Conservation (phyloP, 192 early-diverging fungal species). For the Coemansia sp. region DNA sequence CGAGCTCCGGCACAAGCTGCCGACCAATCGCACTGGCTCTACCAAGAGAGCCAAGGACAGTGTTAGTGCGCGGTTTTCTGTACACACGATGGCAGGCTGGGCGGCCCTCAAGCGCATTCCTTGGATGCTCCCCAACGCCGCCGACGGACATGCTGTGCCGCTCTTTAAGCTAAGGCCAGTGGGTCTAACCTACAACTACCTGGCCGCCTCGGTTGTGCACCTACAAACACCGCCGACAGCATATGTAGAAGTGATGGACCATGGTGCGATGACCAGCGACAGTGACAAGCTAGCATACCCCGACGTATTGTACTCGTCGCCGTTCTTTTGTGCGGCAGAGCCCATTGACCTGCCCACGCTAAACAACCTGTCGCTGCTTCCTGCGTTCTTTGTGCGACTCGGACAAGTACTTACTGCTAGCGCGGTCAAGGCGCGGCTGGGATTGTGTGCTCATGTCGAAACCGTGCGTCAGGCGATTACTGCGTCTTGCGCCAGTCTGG, state of each 20-base stretch:
- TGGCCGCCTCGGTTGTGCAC: constrained; percentile 2
- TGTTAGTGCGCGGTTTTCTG: neutral
- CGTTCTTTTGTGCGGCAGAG: constrained; percentile 47
- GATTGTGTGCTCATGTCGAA: constrained; percentile 46
- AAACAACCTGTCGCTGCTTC: constrained; percentile 57
- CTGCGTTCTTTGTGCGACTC: constrained; percentile 64
- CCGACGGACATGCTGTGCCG: constrained; percentile 27
- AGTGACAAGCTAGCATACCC: constrained; percentile 16
- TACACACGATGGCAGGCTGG: constrained; percentile 30
- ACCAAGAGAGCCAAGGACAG: neutral
- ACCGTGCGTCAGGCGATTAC: constrained; percentile 72
- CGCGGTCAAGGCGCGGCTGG: constrained; percentile 50
- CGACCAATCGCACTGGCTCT: neutral
- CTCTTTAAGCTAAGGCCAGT: constrained; percentile 29
- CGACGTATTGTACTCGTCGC: constrained; percentile 41
- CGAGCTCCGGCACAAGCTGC: neutral
- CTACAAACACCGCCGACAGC: neutral
- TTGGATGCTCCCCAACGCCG: constrained; percentile 15
- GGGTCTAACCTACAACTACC: constrained; percentile 27
- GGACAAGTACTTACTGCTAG: constrained; percentile 60
- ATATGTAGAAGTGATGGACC: neutral
- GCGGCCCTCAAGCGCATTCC: constrained; percentile 20
- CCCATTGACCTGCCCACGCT: constrained; percentile 19
- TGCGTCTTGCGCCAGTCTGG: constrained; percentile 65
- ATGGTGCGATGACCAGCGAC: neutral